Evolutionary conservation across 2,329 filamentous ascomycete species (phyloP).

Genomic region (Biscogniauxia marginata): DNA sequence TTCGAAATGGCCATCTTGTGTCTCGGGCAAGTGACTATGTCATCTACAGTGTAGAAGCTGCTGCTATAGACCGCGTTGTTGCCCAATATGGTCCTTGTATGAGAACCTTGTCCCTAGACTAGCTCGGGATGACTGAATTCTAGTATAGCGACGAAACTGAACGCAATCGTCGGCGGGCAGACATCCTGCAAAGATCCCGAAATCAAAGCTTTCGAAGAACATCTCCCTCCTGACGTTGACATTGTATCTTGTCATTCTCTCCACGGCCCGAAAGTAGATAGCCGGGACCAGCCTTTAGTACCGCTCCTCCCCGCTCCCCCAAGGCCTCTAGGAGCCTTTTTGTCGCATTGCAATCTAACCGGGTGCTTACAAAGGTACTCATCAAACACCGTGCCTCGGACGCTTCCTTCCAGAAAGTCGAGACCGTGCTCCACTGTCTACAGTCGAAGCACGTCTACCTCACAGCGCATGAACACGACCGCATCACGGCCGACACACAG

Average conservation of each 20-base stretch:
- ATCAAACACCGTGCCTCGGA: slow-evolving; percentile 90
- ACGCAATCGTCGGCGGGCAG: slow-evolving; percentile 94
- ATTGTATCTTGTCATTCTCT: slow-evolving; percentile 96
- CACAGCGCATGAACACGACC: slow-evolving; percentile 83
- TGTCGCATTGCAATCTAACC: slow-evolving; percentile 2
- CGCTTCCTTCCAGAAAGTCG: slow-evolving; percentile 72
- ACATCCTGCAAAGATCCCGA: slow-evolving; percentile 98
- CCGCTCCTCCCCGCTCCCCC: not conserved
- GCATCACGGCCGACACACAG: slow-evolving; percentile 97
- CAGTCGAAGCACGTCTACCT: slow-evolving; percentile 85
- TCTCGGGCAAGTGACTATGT: slow-evolving; percentile 97
- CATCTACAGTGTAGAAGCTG: slow-evolving; percentile 97
- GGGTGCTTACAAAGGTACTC: slow-evolving; percentile 52
- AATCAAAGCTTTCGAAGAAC: slow-evolving; percentile 85
- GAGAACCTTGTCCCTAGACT: slow-evolving; percentile 33
- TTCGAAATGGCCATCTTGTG: slow-evolving; percentile 91
- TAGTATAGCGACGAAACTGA: slow-evolving; percentile 79
- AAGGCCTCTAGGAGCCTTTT: no score
- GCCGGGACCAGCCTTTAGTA: slow-evolving; percentile 86
- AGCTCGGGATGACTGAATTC: slow-evolving; percentile 8
- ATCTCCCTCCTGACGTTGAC: slow-evolving; percentile 84
- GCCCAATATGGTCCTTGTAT: slow-evolving; percentile 89
- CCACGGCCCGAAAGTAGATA: slow-evolving; percentile 87
- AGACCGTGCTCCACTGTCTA: slow-evolving; percentile 78
- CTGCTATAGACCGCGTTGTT: slow-evolving; percentile 83